Base-by-base conservation (phyloP, 2,329 filamentous ascomycete genomes). In the Claviceps capensis region DNA sequence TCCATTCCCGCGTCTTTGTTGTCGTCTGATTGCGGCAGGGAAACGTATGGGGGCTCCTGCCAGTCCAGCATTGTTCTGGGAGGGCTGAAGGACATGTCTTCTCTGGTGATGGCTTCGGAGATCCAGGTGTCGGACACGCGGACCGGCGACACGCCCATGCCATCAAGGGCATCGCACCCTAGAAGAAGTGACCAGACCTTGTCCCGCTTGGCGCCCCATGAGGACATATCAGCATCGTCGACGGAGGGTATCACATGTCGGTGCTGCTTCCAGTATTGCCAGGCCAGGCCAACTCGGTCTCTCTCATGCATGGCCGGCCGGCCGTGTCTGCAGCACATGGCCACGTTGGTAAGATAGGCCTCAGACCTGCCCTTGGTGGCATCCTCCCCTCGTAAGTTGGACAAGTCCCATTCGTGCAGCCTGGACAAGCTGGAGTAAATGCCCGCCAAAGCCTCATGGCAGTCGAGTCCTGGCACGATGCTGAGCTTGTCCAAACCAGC, bases 261-360 rank as follows among this genome's bases (percentile, higher is more conserved):
- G 52, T 73, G 70, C 58, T 83, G 76, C 64, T 80, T 83, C 87
- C 87, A 93, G 64, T 91, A 94, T 57, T 88, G 83, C 41, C 93
- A 60, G 48, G 78, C 80, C 52, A 91, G 68, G 1, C 88, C 88
- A 26, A 91, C 70, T 48, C 76, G 77, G 22, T 76, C 75, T 49
- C 80, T 73, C 14, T 76, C 75, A 65, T 93, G 85, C 77, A 91
- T 85, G 34, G 75, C 69, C 0, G 87, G 86, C 34, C 74, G 74
- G 2, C 87, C 87, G 62, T 85, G 84, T 56, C 76, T 80, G 52
- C 78, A 79, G 62, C 85, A 88, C 65, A 88, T 76, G 47, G 80
- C 82, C 49, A 76, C 68, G n/a, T 74, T 68, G 44, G 74, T 72
- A 11, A 82, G 64, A 41, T 67, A 71, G n/a, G 72, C 67, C 34